Conservation (phyloP, 352 stramenopile species). For the Pythium phragmiticola region DNA sequence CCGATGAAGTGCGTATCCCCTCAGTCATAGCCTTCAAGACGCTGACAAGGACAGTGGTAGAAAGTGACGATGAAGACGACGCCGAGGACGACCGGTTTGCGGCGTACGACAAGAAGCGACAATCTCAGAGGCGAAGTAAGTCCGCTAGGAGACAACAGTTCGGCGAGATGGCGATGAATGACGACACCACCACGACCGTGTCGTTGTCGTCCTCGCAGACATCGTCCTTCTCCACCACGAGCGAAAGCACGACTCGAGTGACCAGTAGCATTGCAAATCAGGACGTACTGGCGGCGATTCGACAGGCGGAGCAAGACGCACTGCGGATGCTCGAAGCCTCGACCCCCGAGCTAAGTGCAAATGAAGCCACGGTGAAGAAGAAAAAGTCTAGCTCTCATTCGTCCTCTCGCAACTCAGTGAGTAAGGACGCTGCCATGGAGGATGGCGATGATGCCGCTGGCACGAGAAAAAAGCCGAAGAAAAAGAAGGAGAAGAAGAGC, state of each 20-base stretch:
- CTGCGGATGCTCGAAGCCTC: constrained; percentile 49
- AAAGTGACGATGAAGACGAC: constrained; percentile 31
- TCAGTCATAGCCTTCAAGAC: neutral
- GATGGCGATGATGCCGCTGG: neutral
- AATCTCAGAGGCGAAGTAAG: constrained; percentile 32
- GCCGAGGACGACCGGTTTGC: constrained; percentile 37
- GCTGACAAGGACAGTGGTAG: neutral
- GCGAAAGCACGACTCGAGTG: neutral
- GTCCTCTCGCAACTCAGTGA: constrained; percentile 1
- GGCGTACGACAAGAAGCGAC: constrained; percentile 39
- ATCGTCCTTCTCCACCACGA: constrained; percentile 18
- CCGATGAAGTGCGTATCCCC: constrained; percentile 17
- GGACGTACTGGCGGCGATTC: constrained; percentile 70
- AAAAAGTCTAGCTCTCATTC: constrained; percentile 14
- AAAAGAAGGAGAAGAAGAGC: constrained; percentile 22
- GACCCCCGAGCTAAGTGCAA: neutral
- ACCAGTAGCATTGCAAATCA: constrained; percentile 23
- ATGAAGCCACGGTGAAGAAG: constrained; percentile 6
- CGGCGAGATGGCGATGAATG: constrained; percentile 32
- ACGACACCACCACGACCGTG: constrained; percentile 4
- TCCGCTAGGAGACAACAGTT: constrained; percentile 38
- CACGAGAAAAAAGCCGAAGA: constrained; percentile 17
- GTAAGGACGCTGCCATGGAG: neutral
- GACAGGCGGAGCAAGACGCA: constrained; percentile 60
- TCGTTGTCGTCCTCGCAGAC: constrained; percentile 11